Base-by-base conservation (phyloP, 2,329 filamentous ascomycete genomes). In the Diaporthe batatas region DNA sequence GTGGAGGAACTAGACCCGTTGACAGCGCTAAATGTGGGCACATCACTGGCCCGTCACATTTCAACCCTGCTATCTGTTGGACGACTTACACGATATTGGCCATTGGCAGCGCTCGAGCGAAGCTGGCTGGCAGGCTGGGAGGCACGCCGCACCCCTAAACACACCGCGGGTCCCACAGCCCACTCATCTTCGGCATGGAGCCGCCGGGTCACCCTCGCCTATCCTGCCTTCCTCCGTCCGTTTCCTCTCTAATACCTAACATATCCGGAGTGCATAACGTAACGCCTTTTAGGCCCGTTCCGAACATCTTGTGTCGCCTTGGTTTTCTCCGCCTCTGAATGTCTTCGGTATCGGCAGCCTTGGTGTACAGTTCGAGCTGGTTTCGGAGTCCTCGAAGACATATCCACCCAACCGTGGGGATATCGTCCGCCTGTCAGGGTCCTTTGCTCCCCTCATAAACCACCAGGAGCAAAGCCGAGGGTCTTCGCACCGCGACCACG, bases 401-500 rank as follows among this genome's bases (percentile, higher is more conserved):
- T 68, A 55, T 68, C 49, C 34, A 55, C 8, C 64, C 64, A 67
- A 25, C 62, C 12, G 44, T 53, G 29, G 29, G 32, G 47, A 67
- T 67, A 67, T 39, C 12, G 29, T 23, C 32, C 21, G 47, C 64
- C 29, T 21, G 2, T 64, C 11, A 58, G 44, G 68, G 83, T 54
- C 90, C 89, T 0, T 85, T 86, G 67, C 88, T 92, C 6, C 23
- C 12, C 21, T 49, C 6, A 21, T 49, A 21, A 10, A 49, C 10
- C 21, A 10, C 6, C 21, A 49, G 44, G 44, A 49, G 44, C 14
- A 47, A 7, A 47, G 42, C 42, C 42, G 42, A 21, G 42, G 42
- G 21, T 7, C 21, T 21, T 47, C 18, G 42, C 16, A 89, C 83
- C 71, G 84, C 92, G 4, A 91, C 88, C 73, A 90, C 39, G 18